Evolutionary conservation across 1,139 yeast species (phyloP).

Genomic region (Lodderomyces oxycetoniae): DNA sequence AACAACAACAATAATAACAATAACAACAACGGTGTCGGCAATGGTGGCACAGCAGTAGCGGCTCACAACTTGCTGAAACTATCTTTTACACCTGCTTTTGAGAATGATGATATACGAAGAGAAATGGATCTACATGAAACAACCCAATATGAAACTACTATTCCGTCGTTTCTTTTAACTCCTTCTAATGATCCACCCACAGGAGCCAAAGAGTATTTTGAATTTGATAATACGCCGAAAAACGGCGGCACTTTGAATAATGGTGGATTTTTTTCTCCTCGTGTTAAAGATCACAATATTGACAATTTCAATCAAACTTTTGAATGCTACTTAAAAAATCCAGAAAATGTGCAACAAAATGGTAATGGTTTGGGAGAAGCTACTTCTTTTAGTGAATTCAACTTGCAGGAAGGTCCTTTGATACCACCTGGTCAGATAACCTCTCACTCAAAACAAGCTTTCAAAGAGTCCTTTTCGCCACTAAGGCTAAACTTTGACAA

Average conservation of each 20-base stretch:
- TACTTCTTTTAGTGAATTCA: no score
- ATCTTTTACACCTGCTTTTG: slow-evolving; percentile 9
- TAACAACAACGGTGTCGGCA: neutral
- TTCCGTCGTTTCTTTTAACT: slow-evolving; percentile 22
- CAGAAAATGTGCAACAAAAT: no score
- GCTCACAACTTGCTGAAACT: slow-evolving; percentile 4
- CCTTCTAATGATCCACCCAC: slow-evolving; percentile 44
- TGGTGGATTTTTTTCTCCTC: slow-evolving; percentile 15
- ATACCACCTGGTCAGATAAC: no score
- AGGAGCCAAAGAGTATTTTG: slow-evolving; percentile 33
- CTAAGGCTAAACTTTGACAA: no score
- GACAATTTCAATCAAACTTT: slow-evolving; percentile 14
- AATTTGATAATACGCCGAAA: slow-evolving; percentile 11
- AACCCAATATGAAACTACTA: slow-evolving; percentile 4
- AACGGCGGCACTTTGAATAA: slow-evolving; percentile 5
- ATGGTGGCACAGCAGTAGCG: slow-evolving; percentile 1
- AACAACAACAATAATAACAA: neutral
- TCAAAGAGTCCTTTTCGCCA: no score
- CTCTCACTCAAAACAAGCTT: no score
- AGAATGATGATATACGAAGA: slow-evolving; percentile 1
- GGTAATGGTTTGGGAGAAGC: no score
- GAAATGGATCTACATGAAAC: slow-evolving; percentile 10
- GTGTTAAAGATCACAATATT: slow-evolving; percentile 8
- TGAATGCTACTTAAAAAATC: slow-evolving; percentile 13
- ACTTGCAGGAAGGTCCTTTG: no score